A percentile compares a stretch with the other conserved stretches of the same genome.
phyloP scores from a whole-genome alignment of 352 stramenopile genomes.

The Globisporangium nunn region DNA sequence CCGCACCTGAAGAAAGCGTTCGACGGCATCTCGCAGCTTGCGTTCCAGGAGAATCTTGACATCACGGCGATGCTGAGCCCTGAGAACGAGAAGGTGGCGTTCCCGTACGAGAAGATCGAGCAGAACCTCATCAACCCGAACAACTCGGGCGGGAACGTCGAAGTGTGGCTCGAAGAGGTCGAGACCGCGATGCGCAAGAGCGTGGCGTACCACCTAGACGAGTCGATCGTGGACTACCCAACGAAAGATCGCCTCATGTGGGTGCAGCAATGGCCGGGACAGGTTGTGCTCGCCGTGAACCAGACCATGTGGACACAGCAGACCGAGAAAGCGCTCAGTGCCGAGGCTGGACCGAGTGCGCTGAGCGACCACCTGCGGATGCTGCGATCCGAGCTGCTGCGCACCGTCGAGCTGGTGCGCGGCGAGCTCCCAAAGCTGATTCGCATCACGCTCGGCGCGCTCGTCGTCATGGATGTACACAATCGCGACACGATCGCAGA shows the following conservation, averaged over 20 bases:
- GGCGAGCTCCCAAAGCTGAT: conserved; percentile 91
- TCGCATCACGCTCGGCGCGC: conserved; percentile 84
- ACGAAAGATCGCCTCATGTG: conserved; percentile 86
- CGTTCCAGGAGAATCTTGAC: conserved; percentile 90
- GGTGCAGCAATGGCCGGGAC: conserved; percentile 90
- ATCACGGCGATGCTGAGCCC: conserved; percentile 89
- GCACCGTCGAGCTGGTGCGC: conserved; percentile 89
- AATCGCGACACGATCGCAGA: conserved; percentile 92
- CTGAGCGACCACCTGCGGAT: conserved; percentile 61
- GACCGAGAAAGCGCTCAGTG: conserved; percentile 63
- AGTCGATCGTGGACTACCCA: conserved; percentile 80
- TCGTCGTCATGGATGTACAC: conserved; percentile 95
- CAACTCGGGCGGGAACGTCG: conserved; percentile 91
- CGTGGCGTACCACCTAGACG: conserved; percentile 73
- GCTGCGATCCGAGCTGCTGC: conserved; percentile 70
- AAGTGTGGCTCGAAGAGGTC: conserved; percentile 83
- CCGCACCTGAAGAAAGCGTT: conserved; percentile 93
- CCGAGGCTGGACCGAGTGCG: conserved; percentile 24
- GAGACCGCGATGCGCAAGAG: conserved; percentile 86
- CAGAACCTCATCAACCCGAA: conserved; percentile 92
- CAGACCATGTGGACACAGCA: conserved; percentile 89
- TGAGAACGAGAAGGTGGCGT: conserved; percentile 85
- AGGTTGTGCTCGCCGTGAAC: conserved; percentile 90
- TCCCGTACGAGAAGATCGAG: conserved; percentile 81
- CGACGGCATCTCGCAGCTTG: conserved; percentile 88